Evolutionary conservation across 441 rosid species (phyloP), one percentile per base, ranked within the genome.

Genomic region (Pelargonium myrrhifolium): DNA sequence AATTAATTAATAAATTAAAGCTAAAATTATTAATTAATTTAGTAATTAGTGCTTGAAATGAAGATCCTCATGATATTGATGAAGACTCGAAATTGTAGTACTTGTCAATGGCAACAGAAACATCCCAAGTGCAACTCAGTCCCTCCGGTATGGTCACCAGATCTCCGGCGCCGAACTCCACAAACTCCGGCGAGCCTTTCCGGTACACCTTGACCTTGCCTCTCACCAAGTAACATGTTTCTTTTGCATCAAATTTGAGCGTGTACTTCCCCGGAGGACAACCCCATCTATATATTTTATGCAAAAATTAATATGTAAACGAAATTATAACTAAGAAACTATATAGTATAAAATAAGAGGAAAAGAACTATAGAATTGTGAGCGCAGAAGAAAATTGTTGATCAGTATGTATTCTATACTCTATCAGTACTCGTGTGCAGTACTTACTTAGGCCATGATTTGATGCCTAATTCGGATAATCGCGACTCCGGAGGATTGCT

Each of bases 141-240:
- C 53, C 53, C 15, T 47, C n/a, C 15, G 53, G 53, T 4, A 47
- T 47, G 53, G 53, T 47, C 15, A 47, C 53, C 12, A 47, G 53
- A 47, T 47, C 53, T 47, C 53, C 53, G 53, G 53, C 53, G 15
- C 53, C 53, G 6, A 47, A 47, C 53, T 47, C 53, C n/a, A 47
- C 53, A 12, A 47, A 47, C 53, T 47, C 53, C 53, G 53, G 15
- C 53, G 53, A 47, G 15, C 53, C 53, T 47, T 47, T 47, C 53
- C 15, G 53, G n/a, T 47, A 47, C 3, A 47, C 53, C n/a, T 47
- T 47, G 5, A 47, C 53, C 17, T 47, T 47, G 4, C 53, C 53
- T 12, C 53, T 47, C 53, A 47, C 15, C 53, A 47, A 47, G 14
- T 47, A 47, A 47, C 53, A 47, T 3, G 53, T 47, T 47, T 47